Base-by-base conservation (phyloP, 805 yeast species). In the Ogataea allantospora region DNA sequence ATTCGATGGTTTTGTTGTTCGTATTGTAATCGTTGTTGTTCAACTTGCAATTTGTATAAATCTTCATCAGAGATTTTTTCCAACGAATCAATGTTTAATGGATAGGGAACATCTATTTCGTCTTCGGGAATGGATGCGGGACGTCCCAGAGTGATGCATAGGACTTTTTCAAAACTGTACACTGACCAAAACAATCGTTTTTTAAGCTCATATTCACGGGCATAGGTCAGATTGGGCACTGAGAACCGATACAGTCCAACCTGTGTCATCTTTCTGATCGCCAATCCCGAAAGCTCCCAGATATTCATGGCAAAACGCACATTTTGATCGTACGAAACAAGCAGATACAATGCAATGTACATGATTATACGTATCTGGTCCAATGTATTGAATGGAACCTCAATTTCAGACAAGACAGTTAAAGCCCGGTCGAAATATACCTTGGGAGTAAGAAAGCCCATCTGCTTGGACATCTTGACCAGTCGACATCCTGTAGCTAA, bases 251-350 rank as follows among this genome's bases (percentile, higher is more conserved):
- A 43, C 13, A 44, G 20, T 3, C 51, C 51, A 6, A 42, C 32
- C 20, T 46, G 48, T 9, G 46, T 43, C 32, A 46, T 33, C 19
- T 46, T 46, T 4, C 51, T 24, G 8, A 42, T 39, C 2, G 48
- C 51, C 6, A 46, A 24, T 11, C 51, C 51, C 7, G 51, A 28
- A 3, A 46, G 35, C 32, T 43, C 51, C 51, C 51, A 46, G 14
- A 46, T 46, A 15, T 46, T 46, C 36, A 44, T 41, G n/a, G 38
- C 41, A 36, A 44, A 46, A 21, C 26, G 30, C 21, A 36, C 33
- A 32, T 40, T 38, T 15, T 44, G 40, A 14, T 46, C 51, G 30
- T 46, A 46, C 4, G 48, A 46, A 26, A 44, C 45, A 6, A 46
- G 35, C 23, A 46, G 25, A 32, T 43, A 46, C n/a, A 46, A 18